Evolutionary conservation across 2,329 filamentous ascomycete genomes (phyloP), one percentile per base, ranked within the genome.

Genomic region (Aspergillus ochraceoroseus): DNA sequence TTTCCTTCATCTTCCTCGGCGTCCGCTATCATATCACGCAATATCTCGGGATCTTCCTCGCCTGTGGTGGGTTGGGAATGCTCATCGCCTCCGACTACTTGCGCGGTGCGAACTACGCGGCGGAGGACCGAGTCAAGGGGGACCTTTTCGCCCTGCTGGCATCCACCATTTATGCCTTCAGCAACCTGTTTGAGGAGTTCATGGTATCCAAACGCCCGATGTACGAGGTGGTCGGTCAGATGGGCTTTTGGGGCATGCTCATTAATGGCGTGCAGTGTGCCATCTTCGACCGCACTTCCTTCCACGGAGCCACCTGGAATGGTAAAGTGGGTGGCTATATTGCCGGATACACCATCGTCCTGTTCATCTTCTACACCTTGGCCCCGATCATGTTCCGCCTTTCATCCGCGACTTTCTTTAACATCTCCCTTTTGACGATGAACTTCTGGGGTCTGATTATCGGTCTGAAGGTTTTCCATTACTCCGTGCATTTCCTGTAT

Each of bases 371-470:
- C 68, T 96, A 96, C 72, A 81, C 82, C 6, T 72, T 90, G 3
- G 88, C 85, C 0, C 92, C 90, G 0, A 69, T 95, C 41, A 76
- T 96, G 49, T 82, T 96, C 66, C 85, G 90, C 51, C 83, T 96
- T 71, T 84, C 84, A 15, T 85, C 79, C n/a, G 90, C 90, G 4
- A 89, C 88, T 12, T 95, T 96, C 69, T 94, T 95, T 72, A 94
- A 96, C 66, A 94, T 96, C 57, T 89, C 85, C 5, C 72, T 96
- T 49, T 73, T 96, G 43, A 96, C 92, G 2, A 86, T 81, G 53
- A 95, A 94, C 68, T 96, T 96, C 70, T 96, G 92, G 90, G 88
- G 88, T 51, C 83, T 94, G 47, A 84, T 94, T 52, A 90, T 96
- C 55, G 92, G 90, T 33, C 79, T 94, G 52, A 77, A 82, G 60